Evolutionary conservation across 371 early-diverging fungal genomes (phyloP), one percentile per base, ranked within the genome.

Genomic region (Parasitella parasitica): DNA sequence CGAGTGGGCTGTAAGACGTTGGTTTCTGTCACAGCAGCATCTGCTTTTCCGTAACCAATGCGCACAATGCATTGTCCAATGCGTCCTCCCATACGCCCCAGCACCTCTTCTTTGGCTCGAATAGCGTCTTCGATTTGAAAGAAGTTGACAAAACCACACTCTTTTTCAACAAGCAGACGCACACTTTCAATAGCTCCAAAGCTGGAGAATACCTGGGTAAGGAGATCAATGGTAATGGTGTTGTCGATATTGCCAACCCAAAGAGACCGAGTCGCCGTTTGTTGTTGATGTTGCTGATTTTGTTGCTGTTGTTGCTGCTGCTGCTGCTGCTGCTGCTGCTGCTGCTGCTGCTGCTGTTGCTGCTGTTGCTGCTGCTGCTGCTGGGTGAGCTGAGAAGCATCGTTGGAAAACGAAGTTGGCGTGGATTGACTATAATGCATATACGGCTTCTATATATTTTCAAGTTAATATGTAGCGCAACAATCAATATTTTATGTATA

Each of bases 71-170:
- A 85, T 53, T 80, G 80, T 46, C 90, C 90, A 30, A 95, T 88
- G 3, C 90, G 82, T 5, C 91, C 91, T 4, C 93, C 94, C 53
- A 80, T 73, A 12, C 76, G 69, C 5, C 84, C 83, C 51, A 93
- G 87, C 78, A 98, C 91, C 57, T 91, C 92, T 49, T 94, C 94
- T 57, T 89, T 86, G 26, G 97, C 98, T 22, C 85, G 70, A 28
- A 93, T 69, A 16, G 97, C 97, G 71, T 97, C 94, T 56, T 96
- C 97, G 4, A 91, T 76, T 9, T 86, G 83, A 41, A 85, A 74
- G 67, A 90, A 97, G 68, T 96, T 98, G 64, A 98, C 88, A 73
- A 97, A 98, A 11, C 96, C 98, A 57, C 98, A 97, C 63, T 97
- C 97, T 73, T 95, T 94, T 65, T 98, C 98, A 6, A 93, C 89